A percentile compares a stretch with the other conserved stretches of the same genome.
phyloP scores from a whole-genome alignment of 495 filamentous ascomycete genomes.

The Aspergillus biplanus region DNA sequence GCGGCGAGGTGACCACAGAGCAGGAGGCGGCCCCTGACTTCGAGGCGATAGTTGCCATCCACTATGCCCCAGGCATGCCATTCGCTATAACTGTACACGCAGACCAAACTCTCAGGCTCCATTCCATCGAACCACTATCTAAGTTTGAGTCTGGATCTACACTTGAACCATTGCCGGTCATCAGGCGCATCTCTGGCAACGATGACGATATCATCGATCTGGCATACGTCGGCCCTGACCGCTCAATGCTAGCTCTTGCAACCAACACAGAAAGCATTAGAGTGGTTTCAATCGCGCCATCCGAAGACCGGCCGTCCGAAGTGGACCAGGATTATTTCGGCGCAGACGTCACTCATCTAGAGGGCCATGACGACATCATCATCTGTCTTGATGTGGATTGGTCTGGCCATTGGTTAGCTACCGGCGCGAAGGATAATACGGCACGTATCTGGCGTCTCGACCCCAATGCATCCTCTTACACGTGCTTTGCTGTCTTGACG shows the following conservation, averaged over 20 bases:
- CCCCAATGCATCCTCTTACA: conserved; percentile 71
- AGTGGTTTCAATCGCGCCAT: conserved; percentile 68
- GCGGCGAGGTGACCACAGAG: conserved; percentile 76
- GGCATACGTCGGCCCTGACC: conserved; percentile 77
- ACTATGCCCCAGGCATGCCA: conserved; percentile 62
- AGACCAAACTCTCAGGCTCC: conserved; percentile 82
- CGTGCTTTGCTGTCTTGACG: conserved; percentile 77
- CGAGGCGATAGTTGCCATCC: conserved; percentile 74
- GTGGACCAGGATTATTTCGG: conserved; percentile 69
- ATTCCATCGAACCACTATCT: conserved; percentile 57
- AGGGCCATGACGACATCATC: conserved; percentile 91
- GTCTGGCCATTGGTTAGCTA: conserved; percentile 96
- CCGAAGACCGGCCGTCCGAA: conserved; percentile 38
- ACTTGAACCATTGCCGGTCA: conserved; percentile 54
- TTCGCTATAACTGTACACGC: conserved; percentile 83
- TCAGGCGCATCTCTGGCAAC: conserved; percentile 85
- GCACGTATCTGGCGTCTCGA: conserved; percentile 91
- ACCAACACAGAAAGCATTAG: conserved; percentile 95
- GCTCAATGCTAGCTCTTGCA: conserved; percentile 82
- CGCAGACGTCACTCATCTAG: conserved; percentile 80
- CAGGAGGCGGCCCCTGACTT: conserved; percentile 67
- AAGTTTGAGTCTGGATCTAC: conserved; percentile 37
- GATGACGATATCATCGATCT: conserved; percentile 97
- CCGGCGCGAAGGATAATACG: conserved; percentile 94
- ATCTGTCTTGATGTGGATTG: conserved; percentile 94